Base-by-base conservation (phyloP, 1,139 yeast genomes). In the Taphrina deformans region DNA sequence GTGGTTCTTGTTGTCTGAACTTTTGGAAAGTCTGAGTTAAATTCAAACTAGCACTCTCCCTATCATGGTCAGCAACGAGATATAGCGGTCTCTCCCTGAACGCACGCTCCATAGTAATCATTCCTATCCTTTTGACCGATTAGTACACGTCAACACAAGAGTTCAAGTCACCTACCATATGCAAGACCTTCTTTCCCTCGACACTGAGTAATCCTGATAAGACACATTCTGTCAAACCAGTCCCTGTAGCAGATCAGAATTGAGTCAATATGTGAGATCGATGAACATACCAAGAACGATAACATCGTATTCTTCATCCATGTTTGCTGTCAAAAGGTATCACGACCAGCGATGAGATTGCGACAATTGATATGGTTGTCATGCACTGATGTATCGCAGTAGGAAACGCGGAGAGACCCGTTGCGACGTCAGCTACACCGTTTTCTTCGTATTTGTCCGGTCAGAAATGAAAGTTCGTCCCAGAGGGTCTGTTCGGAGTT, bases 271-370 rank as follows among this genome's bases (percentile, higher is more conserved):
- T 3, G 9, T 5, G 3, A 1, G 26, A 6, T 48, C 23, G 35
- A 6, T 12, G 9, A 27, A 75, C 81, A 31, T 78, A 76, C 90
- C 92, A 59, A 87, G 77, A 48, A 89, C 96, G 71, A 89, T 89
- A 69, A 89, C 93, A 79, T 93, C 99, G 84, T 92, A 93, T 72
- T 89, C 86, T 79, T 92, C 97, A 78, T 93, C 98, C 97, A 95
- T 90, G 27, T 10, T 21, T 26, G 53, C 21, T 16, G 2, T 18
- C 12, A 27, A 16, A 10, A 24, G 48, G 27, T 9, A 24, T 18
- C 21, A n/a, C 10, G 7, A 27, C 26, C 10, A 44, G n/a, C 7
- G 12, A 7, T 44, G 24, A 23, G 27, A 21, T 5, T 21, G 48
- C 48, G 48, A 21, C n/a, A 9, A 3, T 7, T 38, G 27, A 44